A percentile compares a stretch with the other conserved stretches of the same genome.
phyloP scores from a whole-genome alignment of 169 alveolate genomes.

The Plasmodium gonderi region DNA sequence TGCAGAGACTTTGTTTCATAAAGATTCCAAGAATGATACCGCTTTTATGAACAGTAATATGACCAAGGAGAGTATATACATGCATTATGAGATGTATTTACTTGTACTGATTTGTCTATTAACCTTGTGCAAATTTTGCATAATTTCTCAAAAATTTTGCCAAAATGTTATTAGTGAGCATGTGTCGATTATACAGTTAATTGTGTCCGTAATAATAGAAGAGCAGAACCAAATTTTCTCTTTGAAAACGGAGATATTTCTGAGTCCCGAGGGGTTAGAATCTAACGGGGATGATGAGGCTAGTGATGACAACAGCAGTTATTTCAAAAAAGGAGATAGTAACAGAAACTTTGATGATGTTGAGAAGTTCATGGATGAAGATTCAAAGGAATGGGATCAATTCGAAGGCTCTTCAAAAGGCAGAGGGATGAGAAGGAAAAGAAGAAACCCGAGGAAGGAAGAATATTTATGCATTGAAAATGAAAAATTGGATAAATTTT shows the following conservation, averaged over 20 bases:
- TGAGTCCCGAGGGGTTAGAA: not conserved
- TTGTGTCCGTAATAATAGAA: slow-evolving; percentile 45
- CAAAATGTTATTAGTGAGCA: slow-evolving; percentile 4
- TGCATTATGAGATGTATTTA: slow-evolving; percentile 61
- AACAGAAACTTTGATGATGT: not conserved
- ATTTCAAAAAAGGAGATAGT: not conserved
- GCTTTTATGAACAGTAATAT: not conserved
- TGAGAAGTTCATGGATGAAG: not conserved
- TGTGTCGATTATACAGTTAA: slow-evolving; percentile 39
- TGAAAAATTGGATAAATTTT: not conserved
- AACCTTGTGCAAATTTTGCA: slow-evolving; percentile 54
- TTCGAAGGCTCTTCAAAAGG: not conserved
- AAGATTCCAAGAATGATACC: not conserved
- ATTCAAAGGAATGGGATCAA: not conserved
- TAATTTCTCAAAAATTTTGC: slow-evolving; percentile 62
- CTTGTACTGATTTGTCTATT: slow-evolving; percentile 56
- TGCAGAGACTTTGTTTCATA: not conserved
- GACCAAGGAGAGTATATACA: slow-evolving; percentile 16
- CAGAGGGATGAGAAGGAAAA: not conserved
- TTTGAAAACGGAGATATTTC: not conserved
- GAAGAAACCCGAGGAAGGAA: not conserved
- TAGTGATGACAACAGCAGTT: not conserved
- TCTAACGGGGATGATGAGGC: not conserved
- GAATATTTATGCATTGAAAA: slow-evolving; percentile 1
- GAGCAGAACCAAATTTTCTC: slow-evolving; percentile 38